Evolutionary conservation across 345 rosid species (phyloP).

Genomic region (Iberis pinnata): DNA sequence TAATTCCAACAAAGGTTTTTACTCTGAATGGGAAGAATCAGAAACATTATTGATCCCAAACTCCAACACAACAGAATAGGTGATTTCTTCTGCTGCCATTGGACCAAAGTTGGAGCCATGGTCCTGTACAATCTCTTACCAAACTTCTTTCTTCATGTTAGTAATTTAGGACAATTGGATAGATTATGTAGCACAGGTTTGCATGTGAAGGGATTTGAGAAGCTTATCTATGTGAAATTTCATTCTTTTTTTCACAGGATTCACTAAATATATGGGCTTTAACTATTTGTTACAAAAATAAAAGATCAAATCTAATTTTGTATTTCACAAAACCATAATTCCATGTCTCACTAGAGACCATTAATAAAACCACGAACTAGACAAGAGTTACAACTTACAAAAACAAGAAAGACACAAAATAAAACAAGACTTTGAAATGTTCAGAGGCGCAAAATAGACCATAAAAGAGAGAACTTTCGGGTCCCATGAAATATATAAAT

Average conservation of each 20-base stretch:
- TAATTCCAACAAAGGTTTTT: slow-evolving; percentile 6
- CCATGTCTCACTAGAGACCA: slow-evolving; percentile 19
- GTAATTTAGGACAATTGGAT: slow-evolving; percentile 13
- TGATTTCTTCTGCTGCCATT: slow-evolving; percentile 8
- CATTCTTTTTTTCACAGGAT: too few species aligned
- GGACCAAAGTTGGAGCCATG: slow-evolving; percentile 13
- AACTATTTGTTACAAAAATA: too few species aligned
- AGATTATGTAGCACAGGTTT: slow-evolving; percentile 25
- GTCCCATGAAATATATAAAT: slow-evolving; percentile 16
- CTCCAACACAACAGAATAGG: slow-evolving; percentile 1
- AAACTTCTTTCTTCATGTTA: not conserved
- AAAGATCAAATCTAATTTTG: too few species aligned
- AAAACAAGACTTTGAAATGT: not conserved
- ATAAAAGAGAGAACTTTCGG: slow-evolving; percentile 13
- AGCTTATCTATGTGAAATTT: not conserved
- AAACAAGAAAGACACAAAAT: slow-evolving; percentile 3
- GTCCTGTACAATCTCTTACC: slow-evolving; percentile 1
- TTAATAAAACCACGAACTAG: slow-evolving; percentile 16
- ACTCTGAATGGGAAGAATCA: slow-evolving; percentile 14
- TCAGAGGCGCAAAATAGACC: slow-evolving; percentile 9
- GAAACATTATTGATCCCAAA: slow-evolving; percentile 5
- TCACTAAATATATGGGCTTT: too few species aligned
- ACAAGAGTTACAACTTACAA: slow-evolving; percentile 22
- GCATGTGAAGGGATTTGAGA: too few species aligned
- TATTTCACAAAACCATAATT: slow-evolving; percentile 7